Base-by-base conservation (phyloP, 2,329 filamentous ascomycete genomes). In the Cercospora nicotianae region DNA sequence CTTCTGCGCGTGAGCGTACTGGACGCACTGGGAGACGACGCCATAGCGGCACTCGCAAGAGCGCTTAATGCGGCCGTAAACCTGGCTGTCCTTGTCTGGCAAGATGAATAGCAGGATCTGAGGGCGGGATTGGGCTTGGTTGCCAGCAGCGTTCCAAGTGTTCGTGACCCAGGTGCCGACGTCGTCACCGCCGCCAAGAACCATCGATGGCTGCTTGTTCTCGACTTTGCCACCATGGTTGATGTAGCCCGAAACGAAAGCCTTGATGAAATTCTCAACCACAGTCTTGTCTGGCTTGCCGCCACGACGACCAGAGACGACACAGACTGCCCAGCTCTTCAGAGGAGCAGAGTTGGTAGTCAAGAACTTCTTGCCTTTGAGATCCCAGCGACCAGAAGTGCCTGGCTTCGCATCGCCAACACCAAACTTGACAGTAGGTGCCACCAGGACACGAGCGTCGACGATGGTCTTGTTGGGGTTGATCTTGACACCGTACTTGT, bases 11-110 rank as follows among this genome's bases (percentile, higher is more conserved):
- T 96, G 90, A 0, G 81, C 81, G 2, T 84, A 82, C 72, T 93
- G 89, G n/a, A 98, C 77, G 70, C 94, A 90, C 77, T 98, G 95
- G 0, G 93, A 92, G 0, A 93, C 84, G 13, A 94, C 86, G n/a
- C 91, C 93, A 71, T 89, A 94, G 36, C 92, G 89, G 75, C 92
- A 94, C 73, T 99, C 95, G 69, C 88, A 90, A 28, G 87, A 92
- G 80, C 94, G 94, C 87, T 99, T 99, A 78, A 98, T 86, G 0
- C 92, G 88, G 63, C 92, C 88, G 74, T 99, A 99, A 0, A 88
- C 83, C 13, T 88, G 87, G 0, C 87, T 82, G 70, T 93, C 90
- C 75, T 90, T 91, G 76, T 89, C 87, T 0, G 86, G 85, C 1
- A 97, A 83, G 10, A 98, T 84, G 73, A 94, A 90, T 73, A 98